These are phyloP conservation scores for Jamesozyma gamospora DNA, from an alignment of 805 yeast genomes.

Conservation along the genomic window DNA sequence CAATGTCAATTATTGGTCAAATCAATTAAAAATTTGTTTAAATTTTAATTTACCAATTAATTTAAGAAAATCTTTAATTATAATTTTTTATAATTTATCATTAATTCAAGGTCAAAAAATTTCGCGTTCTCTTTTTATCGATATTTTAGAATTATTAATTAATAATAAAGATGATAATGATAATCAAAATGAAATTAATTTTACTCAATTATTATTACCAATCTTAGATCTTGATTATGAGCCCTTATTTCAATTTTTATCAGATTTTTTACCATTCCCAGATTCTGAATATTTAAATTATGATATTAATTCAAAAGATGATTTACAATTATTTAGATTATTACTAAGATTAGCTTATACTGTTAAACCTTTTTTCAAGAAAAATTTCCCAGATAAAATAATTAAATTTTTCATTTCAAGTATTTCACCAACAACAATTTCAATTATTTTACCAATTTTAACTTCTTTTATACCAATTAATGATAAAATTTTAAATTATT, in stretches of 20 bases:
- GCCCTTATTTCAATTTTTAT: conserved; percentile 25
- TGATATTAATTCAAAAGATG: conserved; percentile 27
- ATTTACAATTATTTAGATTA: conserved; percentile 40
- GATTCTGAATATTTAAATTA: conserved; percentile 38
- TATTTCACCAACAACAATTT: conserved; percentile 44
- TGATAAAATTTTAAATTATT: conserved; percentile 42
- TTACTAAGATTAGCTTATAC: conserved; percentile 44
- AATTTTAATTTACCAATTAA: conserved; percentile 65
- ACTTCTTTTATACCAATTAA: conserved; percentile 42
- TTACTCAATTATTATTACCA: conserved; percentile 21
- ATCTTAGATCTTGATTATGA: conserved; percentile 30
- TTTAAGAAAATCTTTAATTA: conserved; percentile 50
- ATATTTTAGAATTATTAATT: conserved; percentile 49
- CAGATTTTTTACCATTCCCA: conserved; percentile 36
- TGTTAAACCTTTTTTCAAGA: conserved; percentile 46
- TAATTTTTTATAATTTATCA: conserved; percentile 61
- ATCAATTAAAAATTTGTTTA: conserved; percentile 70
- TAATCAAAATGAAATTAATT: conserved; percentile 26
- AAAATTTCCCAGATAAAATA: conserved; percentile 34
- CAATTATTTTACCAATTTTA: conserved; percentile 44
- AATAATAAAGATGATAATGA: conserved; percentile 27
- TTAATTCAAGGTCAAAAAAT: conserved; percentile 63
- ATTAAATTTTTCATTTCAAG: conserved; percentile 43
- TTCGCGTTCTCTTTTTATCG: conserved; percentile 50
- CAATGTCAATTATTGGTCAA: conserved; percentile 75